Evolutionary conservation across 306 rosid genomes (phyloP).

Genomic region (Vigna radiata): DNA sequence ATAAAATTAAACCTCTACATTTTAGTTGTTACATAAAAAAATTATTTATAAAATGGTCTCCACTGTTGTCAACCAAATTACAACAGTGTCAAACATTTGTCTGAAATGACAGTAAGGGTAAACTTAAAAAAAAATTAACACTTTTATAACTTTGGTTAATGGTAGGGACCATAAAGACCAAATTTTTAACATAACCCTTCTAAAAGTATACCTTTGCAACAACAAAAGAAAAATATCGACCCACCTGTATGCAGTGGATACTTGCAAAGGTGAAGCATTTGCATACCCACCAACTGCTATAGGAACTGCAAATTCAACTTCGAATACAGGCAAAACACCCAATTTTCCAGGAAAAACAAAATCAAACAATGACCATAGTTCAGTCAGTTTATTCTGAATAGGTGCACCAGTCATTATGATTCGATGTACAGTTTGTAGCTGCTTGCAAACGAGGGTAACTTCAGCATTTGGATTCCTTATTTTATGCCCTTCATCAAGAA

Average conservation of each 20-base stretch:
- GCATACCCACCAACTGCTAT: conserved; percentile 98
- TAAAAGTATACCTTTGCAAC: neutral
- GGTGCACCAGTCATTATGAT: conserved; percentile 98
- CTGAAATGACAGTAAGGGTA: neutral
- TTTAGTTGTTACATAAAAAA: neutral
- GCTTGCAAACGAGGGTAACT: conserved; percentile 88
- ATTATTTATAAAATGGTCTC: neutral
- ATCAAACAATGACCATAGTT: conserved; percentile 98
- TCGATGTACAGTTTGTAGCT: conserved; percentile 94
- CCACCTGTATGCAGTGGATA: conserved; percentile 97
- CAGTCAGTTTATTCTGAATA: conserved; percentile 93
- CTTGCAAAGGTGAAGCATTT: conserved; percentile 98
- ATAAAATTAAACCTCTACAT: neutral
- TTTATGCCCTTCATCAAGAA: conserved; percentile 95
- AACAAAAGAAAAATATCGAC: conserved; percentile 27
- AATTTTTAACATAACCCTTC: neutral
- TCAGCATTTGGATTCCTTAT: conserved; percentile 98
- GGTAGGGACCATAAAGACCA: neutral
- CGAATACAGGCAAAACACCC: conserved; percentile 98
- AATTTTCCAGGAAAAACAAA: conserved; percentile 99
- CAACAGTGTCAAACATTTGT: neutral
- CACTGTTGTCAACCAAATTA: neutral
- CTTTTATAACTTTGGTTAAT: neutral
- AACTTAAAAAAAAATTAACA: neutral
- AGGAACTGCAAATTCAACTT: conserved; percentile 98